Evolutionary conservation across 768 basidiomycete genomes (phyloP).

Genomic region (Dacryopinax spathularia): DNA sequence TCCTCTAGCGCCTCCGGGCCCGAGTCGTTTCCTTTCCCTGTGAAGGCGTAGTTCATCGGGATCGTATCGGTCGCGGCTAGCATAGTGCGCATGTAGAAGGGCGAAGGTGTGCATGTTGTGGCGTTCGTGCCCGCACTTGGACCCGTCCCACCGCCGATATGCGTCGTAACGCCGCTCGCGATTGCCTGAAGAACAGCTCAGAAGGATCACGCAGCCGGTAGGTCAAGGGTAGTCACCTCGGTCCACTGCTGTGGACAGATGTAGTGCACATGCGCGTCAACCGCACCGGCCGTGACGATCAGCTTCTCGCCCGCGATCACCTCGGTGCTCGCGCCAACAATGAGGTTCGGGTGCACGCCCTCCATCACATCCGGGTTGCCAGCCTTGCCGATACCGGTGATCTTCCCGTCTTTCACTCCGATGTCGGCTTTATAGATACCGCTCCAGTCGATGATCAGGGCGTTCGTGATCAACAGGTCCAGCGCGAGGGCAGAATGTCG

Average conservation of each 20-base stretch:
- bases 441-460: conserved; percentile 84
- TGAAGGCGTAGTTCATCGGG: conserved; percentile 86
- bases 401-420: conserved; percentile 69
- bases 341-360: conserved; percentile 50
- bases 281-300: conserved; percentile 82
- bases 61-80: conserved; percentile 78
- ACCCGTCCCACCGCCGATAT: conserved; percentile 94
- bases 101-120: conserved; percentile 86
- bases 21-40: conserved; percentile 92
- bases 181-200: conserved; percentile 17
- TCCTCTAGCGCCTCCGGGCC: conserved; percentile 62
- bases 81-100: conserved; percentile 84
- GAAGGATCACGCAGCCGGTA: conserved; percentile 31
- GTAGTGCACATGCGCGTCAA: conserved; percentile 88
- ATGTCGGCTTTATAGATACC: conserved; percentile 99
- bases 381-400: conserved; percentile 86
- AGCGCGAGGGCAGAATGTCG: conserved; percentile 50
- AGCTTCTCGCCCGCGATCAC: conserved; percentile 91
- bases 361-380: conserved; percentile 94
- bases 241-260: conserved; percentile 87
- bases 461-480: conserved; percentile 91
- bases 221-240: conserved; percentile 39
- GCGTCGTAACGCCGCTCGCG: conserved; percentile 63
- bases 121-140: conserved; percentile 81
- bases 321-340: conserved; percentile 85